A percentile compares a stretch with the other conserved stretches of the same genome.
Evolutionary conservation across 441 rosid species (phyloP).

Genomic region (Populus hybrid): DNA sequence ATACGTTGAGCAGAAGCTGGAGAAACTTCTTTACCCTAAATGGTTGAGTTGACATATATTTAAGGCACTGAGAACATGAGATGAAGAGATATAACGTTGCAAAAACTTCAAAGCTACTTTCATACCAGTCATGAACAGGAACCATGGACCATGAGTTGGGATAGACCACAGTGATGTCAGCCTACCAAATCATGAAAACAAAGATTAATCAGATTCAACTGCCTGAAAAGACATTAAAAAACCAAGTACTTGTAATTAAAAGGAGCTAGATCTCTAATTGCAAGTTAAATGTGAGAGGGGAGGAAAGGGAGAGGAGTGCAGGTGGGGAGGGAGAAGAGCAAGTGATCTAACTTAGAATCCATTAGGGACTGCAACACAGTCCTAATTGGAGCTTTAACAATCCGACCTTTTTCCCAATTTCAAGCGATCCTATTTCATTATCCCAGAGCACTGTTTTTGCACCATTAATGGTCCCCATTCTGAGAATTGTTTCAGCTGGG

Average conservation of each 20-base stretch:
- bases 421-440: conserved; percentile 69
- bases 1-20: neutral
- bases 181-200: conserved; percentile 37
- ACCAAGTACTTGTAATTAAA: neutral
- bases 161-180: conserved; percentile 61
- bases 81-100: neutral
- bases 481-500: conserved; percentile 59
- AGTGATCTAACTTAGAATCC: neutral
- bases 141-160: conserved; percentile 59
- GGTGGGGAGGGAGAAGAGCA: neutral
- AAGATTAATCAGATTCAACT: conserved; percentile 8
- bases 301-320: neutral
- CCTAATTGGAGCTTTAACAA: neutral
- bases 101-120: conserved; percentile 11
- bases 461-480: conserved; percentile 65
- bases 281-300: neutral
- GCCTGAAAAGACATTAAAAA: conserved; percentile 10
- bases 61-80: neutral
- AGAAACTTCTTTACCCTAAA: neutral
- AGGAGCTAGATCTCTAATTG: neutral
- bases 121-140: conserved; percentile 66
- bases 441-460: conserved; percentile 77
- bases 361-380: neutral
- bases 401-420: conserved; percentile 67
- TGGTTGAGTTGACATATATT: neutral